Percentiles rank a stretch among this genome's conserved stretches.
These are phyloP conservation scores for Lasiodiplodia citricola DNA, from an alignment of 2,329 filamentous ascomycete species.

Conservation along the genomic window DNA sequence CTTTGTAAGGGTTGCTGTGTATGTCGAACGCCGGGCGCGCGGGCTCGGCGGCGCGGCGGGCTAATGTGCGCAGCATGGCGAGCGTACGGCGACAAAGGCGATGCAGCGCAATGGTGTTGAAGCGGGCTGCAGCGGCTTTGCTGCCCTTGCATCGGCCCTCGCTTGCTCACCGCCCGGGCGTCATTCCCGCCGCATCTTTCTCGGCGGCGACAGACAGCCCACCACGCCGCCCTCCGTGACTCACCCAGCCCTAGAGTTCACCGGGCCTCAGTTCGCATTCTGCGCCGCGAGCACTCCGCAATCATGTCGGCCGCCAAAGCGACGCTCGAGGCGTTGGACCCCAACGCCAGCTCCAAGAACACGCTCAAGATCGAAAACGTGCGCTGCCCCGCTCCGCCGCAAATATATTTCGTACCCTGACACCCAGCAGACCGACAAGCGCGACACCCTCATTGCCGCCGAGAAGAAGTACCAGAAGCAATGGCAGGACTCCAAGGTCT, in stretches of 20 bases:
- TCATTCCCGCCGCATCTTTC: constrained; percentile 18
- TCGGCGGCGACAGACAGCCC: constrained; percentile 16
- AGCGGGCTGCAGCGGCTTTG: neutral
- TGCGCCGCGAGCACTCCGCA: constrained; percentile 32
- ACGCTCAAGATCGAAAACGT: constrained; percentile 70
- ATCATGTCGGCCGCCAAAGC: constrained; percentile 55
- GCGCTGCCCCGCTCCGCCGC: constrained; percentile 31
- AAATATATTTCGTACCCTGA: constrained; percentile 26
- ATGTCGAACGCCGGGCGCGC: constrained; percentile 44
- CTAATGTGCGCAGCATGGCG: constrained; percentile 55
- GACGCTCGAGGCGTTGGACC: constrained; percentile 61
- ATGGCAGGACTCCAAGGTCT: constrained; percentile 79
- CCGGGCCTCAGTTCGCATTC: constrained; percentile 34
- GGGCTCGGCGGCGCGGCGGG: constrained; percentile 47
- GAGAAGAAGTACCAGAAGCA: constrained; percentile 92
- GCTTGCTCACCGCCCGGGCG: constrained; percentile 26
- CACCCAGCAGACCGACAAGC: constrained; percentile 74
- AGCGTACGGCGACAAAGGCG: neutral
- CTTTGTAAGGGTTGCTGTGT: constrained; percentile 64
- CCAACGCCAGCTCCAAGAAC: constrained; percentile 61
- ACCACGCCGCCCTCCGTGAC: constrained; percentile 22
- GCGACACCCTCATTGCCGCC: constrained; percentile 77
- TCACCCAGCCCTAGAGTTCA: constrained; percentile 23
- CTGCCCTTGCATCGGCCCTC: constrained; percentile 3
- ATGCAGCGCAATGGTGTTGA: neutral